Base-by-base conservation (phyloP, 352 stramenopile species). In the Globisporangium abappressorium region DNA sequence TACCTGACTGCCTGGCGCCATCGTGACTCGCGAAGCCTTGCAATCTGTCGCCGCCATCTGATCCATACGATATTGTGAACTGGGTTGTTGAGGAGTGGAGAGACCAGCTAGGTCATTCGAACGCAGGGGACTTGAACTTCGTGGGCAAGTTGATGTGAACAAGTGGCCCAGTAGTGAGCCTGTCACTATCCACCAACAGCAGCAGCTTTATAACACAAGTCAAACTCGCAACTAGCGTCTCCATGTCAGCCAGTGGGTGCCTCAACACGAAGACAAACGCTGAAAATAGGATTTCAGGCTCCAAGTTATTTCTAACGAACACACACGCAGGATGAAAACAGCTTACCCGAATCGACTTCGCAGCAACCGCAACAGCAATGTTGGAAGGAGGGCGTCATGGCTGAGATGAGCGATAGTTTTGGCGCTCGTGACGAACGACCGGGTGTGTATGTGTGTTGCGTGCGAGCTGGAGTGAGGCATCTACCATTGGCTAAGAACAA, bases 21-120 rank as follows among this genome's bases (percentile, higher is more conserved):
- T 70, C 33, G 47, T 76, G 11, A 70, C 60, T 14, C 58, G 38
- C 46, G 73, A 72, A 12, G 62, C 26, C 41, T 59, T 71, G 18
- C 58, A 51, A 9, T 58, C 51, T 49, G 15, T 11, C n/a, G 26
- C 8, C 33, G 51, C 24, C 24, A 58, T 62, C n/a, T 34, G 55
- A 28, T 69, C 64, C 64, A 64, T 64, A 41, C 26, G 15, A 18
- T 46, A 22, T 18, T 14, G 15, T 58, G 26, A 30, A 38, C 1
- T 38, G 53, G 14, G 15, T 22, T 58, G 26, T 1, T 22, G 20
- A 36, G 26, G 28, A 58, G 53, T 6, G 41, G 22, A 49, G 41
- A 49, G 41, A 49, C 14, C 18, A 22, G 22, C 14, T 57, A 58
- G 30, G 26, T 14, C 30, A 60, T 60, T 46, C 53, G 6, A 34